Evolutionary conservation across 768 basidiomycete genomes (phyloP).

Genomic region (Naganishia friedmannii): DNA sequence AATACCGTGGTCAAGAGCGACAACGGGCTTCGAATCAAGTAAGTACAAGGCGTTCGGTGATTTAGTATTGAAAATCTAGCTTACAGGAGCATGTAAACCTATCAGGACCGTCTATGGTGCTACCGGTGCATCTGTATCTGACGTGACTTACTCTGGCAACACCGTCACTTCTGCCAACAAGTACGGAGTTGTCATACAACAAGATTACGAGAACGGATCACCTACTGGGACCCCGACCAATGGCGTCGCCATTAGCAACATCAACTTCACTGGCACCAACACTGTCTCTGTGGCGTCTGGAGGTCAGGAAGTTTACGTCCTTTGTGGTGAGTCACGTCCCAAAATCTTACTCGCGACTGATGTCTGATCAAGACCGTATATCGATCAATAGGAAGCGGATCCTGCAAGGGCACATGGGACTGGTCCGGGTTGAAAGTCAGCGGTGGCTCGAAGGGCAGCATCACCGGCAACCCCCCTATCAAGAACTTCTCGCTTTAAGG

Average conservation of each 20-base stretch:
- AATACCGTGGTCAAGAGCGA: conserved; percentile 60
- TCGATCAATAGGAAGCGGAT: conserved; percentile 8
- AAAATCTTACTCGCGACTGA: too few species aligned
- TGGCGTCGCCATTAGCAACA: conserved; percentile 61
- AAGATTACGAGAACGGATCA: conserved; percentile 59
- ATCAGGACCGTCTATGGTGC: conserved; percentile 55
- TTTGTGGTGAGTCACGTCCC: conserved; percentile 56
- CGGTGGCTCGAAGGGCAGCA: conserved; percentile 56
- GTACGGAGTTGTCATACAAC: conserved; percentile 65
- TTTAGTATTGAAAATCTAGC: too few species aligned
- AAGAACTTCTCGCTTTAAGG: conserved; percentile 12
- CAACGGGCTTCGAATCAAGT: conserved; percentile 39
- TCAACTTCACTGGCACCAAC: conserved; percentile 56
- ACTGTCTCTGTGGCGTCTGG: conserved; percentile 55
- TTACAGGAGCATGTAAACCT: conserved; percentile 37
- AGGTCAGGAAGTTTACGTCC: conserved; percentile 59
- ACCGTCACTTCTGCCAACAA: conserved; percentile 35
- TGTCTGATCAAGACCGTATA: neutral
- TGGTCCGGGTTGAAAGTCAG: conserved; percentile 57
- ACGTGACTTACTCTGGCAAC: conserved; percentile 38
- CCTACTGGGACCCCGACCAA: conserved; percentile 59
- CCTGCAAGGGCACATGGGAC: conserved; percentile 53
- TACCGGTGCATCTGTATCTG: conserved; percentile 35
- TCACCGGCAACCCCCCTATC: conserved; percentile 34
- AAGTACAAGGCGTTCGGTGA: neutral